A percentile compares a stretch with the other conserved stretches of the same genome.
phyloP scores from a whole-genome alignment of 768 basidiomycete species.

The Naganishia randhawae region DNA sequence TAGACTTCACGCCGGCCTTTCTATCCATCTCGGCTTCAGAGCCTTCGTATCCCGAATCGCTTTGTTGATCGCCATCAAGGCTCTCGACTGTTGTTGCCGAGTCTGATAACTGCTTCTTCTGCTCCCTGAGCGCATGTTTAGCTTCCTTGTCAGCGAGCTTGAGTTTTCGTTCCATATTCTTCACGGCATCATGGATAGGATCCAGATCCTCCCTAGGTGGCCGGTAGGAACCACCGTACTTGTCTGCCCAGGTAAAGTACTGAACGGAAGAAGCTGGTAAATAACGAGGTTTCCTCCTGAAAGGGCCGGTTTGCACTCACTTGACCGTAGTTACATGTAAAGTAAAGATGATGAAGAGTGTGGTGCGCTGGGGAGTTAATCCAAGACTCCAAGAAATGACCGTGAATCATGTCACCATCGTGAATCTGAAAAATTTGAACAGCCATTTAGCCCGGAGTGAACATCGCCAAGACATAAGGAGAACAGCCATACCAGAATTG shows the following conservation, averaged over 20 bases:
- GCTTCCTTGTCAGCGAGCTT: slow-evolving; percentile 40
- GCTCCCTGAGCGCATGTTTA: slow-evolving; percentile 5
- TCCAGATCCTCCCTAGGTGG: slow-evolving; percentile 79
- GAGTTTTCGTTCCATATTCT: slow-evolving; percentile 59
- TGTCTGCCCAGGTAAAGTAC: slow-evolving; percentile 97
- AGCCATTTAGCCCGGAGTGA: background rate
- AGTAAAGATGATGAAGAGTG: slow-evolving; percentile 93
- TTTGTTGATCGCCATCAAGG: slow-evolving; percentile 22
- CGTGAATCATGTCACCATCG: slow-evolving; percentile 97
- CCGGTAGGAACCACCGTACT: slow-evolving; percentile 76
- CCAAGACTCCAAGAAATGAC: slow-evolving; percentile 74
- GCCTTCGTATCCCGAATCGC: slow-evolving; percentile 31
- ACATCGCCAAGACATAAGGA: background rate
- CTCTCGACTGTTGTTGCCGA: background rate
- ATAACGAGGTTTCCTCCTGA: background rate
- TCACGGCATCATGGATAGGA: slow-evolving; percentile 58
- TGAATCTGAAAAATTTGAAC: slow-evolving; percentile 69
- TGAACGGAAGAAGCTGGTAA: slow-evolving; percentile 50
- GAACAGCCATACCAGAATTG: slow-evolving; percentile 65
- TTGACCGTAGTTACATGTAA: slow-evolving; percentile 94
- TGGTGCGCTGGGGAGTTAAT: slow-evolving; percentile 99
- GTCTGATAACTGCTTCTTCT: slow-evolving; percentile 12
- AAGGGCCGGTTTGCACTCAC: slow-evolving; percentile 26
- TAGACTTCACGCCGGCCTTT: slow-evolving; percentile 9
- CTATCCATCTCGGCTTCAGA: slow-evolving; percentile 24